Base-by-base conservation (phyloP, 305 asterid genomes). In the Solanum hybrid region DNA sequence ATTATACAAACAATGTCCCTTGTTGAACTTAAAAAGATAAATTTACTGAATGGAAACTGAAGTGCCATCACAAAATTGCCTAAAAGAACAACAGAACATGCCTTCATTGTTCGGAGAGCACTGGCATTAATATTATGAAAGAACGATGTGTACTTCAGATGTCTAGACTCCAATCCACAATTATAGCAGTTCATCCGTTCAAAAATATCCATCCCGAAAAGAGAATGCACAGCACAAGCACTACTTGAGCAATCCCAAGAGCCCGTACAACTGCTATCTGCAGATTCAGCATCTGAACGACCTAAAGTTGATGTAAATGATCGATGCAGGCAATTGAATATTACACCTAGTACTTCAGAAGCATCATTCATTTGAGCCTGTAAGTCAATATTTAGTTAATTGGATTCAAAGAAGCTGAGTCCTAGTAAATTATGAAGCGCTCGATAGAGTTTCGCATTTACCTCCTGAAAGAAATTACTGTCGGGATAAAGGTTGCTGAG, bases 291-390 rank as follows among this genome's bases (percentile, higher is more conserved):
- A 91, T 91, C 96, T 37, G 96, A 92, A 51, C 86, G 89, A 90
- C 91, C 89, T 39, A 93, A 82, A 89, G 88, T 90, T 87, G 94
- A 91, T 89, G 96, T 92, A 90, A 95, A 96, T 77, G 98, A 95
- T 89, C 90, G 95, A 87, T 97, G 99, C 61, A 97, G 98, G 94
- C 98, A 97, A 72, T 94, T 90, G 92, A 97, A 96, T 91, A 97
- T 92, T 89, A 94, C 98, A 31, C 94, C 95, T 89, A 96, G 89
- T 86, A 97, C 98, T 93, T 97, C 99, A 70, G 99, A 96, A 90
- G 98, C 99, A 92, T 97, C 99, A 90, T 96, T 96, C 99, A 96
- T 97, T 90, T 96, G 98, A 91, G 97, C 98, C 98, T 96, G 98
- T 89, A 93, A 86, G 87, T 90, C 90, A 89, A 89, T 70, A 84